Evolutionary conservation across 805 yeast species (phyloP), one percentile per base, ranked within the genome.

Genomic region (Yarrowia sp.): DNA sequence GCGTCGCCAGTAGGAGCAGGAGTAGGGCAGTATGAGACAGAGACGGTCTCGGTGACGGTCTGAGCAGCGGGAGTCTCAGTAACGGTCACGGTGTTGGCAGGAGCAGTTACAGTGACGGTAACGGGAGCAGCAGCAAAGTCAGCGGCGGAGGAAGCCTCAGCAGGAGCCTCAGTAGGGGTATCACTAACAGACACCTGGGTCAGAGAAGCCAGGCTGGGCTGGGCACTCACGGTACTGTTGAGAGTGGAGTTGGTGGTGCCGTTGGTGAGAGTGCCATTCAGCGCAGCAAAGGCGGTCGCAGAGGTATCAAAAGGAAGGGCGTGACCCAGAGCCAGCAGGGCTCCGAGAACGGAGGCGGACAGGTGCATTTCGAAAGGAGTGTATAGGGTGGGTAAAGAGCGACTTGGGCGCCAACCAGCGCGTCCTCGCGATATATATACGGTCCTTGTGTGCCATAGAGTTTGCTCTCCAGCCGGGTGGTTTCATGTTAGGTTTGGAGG

Each of bases 301-400:
- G 58, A 22, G 45, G 57, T 36, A 50, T 53, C 60, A 31, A 53
- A 38, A 9, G 61, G 61, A 10, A 55, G 47, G 18, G 61, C 61
- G 39, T 31, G 17, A 13, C 47, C 61, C 15, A 55, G 39, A 15
- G 61, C 61, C 61, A 55, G 4, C 17, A 55, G 38, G 15, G 61
- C 61, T 10, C 47, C 61, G 28, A 55, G 36, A 11, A 41, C 61
- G 1, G 45, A 15, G 38, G 28, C 31, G 11, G 61, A 39, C 43
- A 55, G 38, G 31, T 11, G 61, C 61, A 55, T 55, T 13, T 7
- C 39, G 18, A 15, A 55, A 55, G 47, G 61, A 55, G 14, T 15
- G 61, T 55, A 55, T 55, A 55, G 61, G 61, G 61, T 55, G 47
- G 61, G 61, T 35, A 55, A 55, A 41, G 61, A 41, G 47, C 61